Evolutionary conservation across 1,139 yeast species (phyloP).

Genomic region (Candida pseudocylindracea): DNA sequence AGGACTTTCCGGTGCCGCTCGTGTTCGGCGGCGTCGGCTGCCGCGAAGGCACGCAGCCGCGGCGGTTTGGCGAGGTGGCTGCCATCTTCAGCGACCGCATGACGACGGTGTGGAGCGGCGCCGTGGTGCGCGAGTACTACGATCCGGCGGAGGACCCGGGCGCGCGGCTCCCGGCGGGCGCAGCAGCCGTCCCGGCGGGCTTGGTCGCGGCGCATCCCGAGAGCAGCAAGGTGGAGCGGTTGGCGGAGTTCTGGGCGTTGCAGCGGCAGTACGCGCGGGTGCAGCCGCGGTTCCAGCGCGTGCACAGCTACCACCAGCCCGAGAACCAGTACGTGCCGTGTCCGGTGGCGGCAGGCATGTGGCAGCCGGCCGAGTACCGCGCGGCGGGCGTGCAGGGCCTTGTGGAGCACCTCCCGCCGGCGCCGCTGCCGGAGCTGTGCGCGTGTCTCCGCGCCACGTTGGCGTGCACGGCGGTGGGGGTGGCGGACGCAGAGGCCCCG

Average conservation of each 20-base stretch:
- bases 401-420: slow-evolving; percentile 17
- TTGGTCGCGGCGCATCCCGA: slow-evolving; percentile 2
- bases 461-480: slow-evolving; percentile 23
- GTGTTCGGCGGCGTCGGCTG: slow-evolving; percentile 47
- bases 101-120: slow-evolving; percentile 20
- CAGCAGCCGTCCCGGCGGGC: no score
- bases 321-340: no score
- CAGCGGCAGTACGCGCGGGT: no score
- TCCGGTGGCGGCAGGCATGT: no score
- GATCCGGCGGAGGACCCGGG: slow-evolving; percentile 6
- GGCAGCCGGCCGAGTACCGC: no score
- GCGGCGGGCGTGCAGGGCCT: not conserved
- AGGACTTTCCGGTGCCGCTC: slow-evolving; percentile 25
- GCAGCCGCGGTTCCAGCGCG: no score
- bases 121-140: slow-evolving; percentile 16
- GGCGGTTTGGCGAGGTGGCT: slow-evolving; percentile 31
- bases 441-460: slow-evolving; percentile 27
- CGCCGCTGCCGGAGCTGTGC: slow-evolving; percentile 32
- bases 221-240: slow-evolving; percentile 8
- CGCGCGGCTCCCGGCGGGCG: no score
- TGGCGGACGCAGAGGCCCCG: slow-evolving; percentile 10
- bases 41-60: slow-evolving; percentile 19
- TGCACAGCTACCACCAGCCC: no score
- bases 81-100: slow-evolving; percentile 13
- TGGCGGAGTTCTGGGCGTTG: no score